These are phyloP conservation scores for Ustilago loliicola DNA, from an alignment of 1,284 basidiomycete genomes.

Conservation along the genomic window DNA sequence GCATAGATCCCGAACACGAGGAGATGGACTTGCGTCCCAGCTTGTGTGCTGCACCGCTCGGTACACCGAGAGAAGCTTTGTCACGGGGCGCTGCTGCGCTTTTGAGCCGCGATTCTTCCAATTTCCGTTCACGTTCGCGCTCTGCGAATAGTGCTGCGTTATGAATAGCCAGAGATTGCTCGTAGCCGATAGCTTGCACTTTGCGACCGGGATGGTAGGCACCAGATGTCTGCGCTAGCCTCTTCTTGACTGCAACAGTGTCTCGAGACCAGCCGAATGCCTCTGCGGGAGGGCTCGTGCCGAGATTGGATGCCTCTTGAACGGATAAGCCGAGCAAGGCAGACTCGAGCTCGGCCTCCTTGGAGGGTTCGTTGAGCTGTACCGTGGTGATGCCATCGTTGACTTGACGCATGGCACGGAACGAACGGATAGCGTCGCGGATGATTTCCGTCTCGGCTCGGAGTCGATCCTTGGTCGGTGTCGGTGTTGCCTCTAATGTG, in stretches of 20 bases:
- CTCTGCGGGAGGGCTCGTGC: conserved; percentile 32
- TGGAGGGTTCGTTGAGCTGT: conserved; percentile 35
- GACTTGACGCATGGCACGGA: conserved; percentile 42
- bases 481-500: conserved; percentile 23
- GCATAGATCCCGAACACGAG: conserved; percentile 47
- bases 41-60: conserved; percentile 47
- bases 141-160: conserved; percentile 46
- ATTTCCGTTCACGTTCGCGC: conserved; percentile 41
- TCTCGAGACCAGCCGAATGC: conserved; percentile 47
- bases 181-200: conserved; percentile 43
- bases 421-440: conserved; percentile 38
- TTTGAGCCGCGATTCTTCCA: conserved; percentile 34
- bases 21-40: conserved; percentile 53
- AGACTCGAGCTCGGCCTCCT: conserved; percentile 42
- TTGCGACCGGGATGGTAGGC: conserved; percentile 39
- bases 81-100: conserved; percentile 27
- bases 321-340: conserved; percentile 46
- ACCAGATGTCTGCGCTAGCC: conserved; percentile 42
- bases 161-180: conserved; percentile 52
- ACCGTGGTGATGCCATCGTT: conserved; percentile 37
- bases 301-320: conserved; percentile 15
- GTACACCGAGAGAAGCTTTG: conserved; percentile 35
- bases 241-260: conserved; percentile 49
- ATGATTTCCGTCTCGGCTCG: conserved; percentile 37
- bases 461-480: conserved; percentile 36